Evolutionary conservation across 108 stramenopile species (phyloP).

Genomic region (Cyclotella atomus): DNA sequence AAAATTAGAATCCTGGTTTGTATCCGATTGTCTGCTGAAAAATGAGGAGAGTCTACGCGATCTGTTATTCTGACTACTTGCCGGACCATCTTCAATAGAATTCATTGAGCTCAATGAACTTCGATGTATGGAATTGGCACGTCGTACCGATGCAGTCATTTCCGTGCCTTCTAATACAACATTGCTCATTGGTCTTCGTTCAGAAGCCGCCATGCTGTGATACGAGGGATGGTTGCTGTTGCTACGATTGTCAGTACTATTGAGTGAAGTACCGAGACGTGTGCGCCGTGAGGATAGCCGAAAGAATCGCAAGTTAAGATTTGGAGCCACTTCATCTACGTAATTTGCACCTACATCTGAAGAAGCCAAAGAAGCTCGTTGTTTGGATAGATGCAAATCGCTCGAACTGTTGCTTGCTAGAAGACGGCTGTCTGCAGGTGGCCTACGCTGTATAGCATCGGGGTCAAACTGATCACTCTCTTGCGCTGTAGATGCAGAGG

Average conservation of each 20-base stretch:
- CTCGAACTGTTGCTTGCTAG: neutral
- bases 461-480: too few relatives aligned
- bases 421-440: neutral
- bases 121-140: neutral
- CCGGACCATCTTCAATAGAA: too few relatives aligned
- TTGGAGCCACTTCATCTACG: constrained; percentile 7
- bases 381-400: neutral
- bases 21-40: neutral
- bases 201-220: neutral
- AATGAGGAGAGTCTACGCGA: neutral
- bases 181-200: neutral
- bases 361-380: neutral
- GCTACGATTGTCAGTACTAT: neutral
- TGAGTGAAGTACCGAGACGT: neutral
- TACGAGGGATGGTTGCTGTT: too few relatives aligned
- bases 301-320: constrained; percentile 16
- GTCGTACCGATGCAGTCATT: constrained; percentile 5
- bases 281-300: neutral
- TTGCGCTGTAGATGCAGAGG: too few relatives aligned
- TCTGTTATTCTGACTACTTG: neutral
- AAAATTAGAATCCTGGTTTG: neutral
- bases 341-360: neutral
- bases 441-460: too few relatives aligned
- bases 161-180: neutral
- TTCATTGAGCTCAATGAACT: too few relatives aligned